Percentiles rank a stretch among this genome's conserved stretches.
Evolutionary conservation across 371 early-diverging fungal species (phyloP).

Genomic region (Fennellomyces sp.): DNA sequence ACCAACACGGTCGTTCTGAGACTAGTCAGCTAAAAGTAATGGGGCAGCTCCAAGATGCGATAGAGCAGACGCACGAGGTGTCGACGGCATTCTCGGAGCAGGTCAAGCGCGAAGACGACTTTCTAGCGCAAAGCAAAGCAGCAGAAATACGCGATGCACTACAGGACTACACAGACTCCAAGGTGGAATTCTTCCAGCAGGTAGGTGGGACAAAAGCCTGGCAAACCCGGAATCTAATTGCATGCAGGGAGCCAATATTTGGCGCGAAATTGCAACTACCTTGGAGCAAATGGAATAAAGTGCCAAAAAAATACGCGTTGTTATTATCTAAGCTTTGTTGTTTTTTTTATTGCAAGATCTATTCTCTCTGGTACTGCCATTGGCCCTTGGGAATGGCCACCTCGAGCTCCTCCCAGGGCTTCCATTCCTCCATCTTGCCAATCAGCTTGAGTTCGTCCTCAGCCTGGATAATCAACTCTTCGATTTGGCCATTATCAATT

Average conservation of each 20-base stretch:
- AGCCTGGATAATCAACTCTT: constrained; percentile 89
- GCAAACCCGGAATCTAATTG: not conserved
- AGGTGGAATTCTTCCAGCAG: constrained; percentile 81
- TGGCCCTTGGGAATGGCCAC: constrained; percentile 79
- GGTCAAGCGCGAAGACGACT: constrained; percentile 79
- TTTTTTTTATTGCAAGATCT: constrained; percentile 16
- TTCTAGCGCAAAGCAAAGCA: constrained; percentile 76
- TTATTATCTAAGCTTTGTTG: not conserved
- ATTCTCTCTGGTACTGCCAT: constrained; percentile 71
- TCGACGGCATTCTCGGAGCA: constrained; percentile 78
- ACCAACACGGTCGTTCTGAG: too few relatives aligned
- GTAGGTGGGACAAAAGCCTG: constrained; percentile 31
- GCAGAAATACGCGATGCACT: constrained; percentile 82
- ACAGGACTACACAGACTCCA: constrained; percentile 69
- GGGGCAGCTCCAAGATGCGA: constrained; percentile 77
- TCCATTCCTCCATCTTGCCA: constrained; percentile 86
- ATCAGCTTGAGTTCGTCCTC: constrained; percentile 84
- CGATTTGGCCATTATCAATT: constrained; percentile 85
- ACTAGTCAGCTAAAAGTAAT: too few relatives aligned
- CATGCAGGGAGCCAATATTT: constrained; percentile 54
- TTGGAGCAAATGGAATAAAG: constrained; percentile 37
- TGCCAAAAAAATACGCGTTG: not conserved
- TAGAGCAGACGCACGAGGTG: constrained; percentile 72
- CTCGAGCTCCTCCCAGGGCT: constrained; percentile 83
- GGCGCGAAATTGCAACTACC: constrained; percentile 71